Evolutionary conservation across 1,284 basidiomycete genomes (phyloP).

Genomic region (Cystobasidium slooffiae): DNA sequence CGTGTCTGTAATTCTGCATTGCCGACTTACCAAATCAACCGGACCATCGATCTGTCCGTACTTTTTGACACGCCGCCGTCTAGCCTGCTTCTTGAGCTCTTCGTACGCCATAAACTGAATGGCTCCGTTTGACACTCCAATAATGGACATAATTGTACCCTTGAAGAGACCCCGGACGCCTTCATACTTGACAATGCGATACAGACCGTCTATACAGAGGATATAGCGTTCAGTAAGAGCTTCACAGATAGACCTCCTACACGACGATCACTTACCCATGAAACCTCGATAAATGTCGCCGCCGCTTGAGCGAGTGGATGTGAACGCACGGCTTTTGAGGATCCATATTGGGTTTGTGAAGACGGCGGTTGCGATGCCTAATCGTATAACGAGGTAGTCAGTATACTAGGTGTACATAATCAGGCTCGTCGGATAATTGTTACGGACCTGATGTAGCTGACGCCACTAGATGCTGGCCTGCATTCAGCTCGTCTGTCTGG

Average conservation of each 20-base stretch:
- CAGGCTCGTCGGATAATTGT: background rate
- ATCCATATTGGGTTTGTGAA: slow-evolving; percentile 99
- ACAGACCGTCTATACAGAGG: slow-evolving; percentile 70
- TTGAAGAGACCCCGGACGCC: slow-evolving; percentile 82
- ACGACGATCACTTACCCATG: slow-evolving; percentile 66
- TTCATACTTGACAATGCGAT: slow-evolving; percentile 63
- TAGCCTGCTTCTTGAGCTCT: slow-evolving; percentile 88
- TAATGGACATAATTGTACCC: slow-evolving; percentile 83
- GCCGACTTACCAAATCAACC: slow-evolving; percentile 75
- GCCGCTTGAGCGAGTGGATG: slow-evolving; percentile 67
- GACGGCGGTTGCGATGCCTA: slow-evolving; percentile 88
- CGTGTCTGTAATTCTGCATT: background rate
- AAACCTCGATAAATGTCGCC: slow-evolving; percentile 75
- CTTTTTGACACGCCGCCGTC: slow-evolving; percentile 71
- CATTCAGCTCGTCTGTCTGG: slow-evolving; percentile 66
- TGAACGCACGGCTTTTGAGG: slow-evolving; percentile 97
- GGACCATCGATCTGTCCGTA: slow-evolving; percentile 68
- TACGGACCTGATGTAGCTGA: slow-evolving; percentile 88
- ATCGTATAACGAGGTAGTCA: background rate
- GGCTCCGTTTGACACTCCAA: slow-evolving; percentile 94
- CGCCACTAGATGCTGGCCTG: slow-evolving; percentile 82
- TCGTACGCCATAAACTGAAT: slow-evolving; percentile 97
- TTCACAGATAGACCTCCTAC: background rate
- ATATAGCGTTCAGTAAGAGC: background rate
- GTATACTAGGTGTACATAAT: background rate